A percentile compares a stretch with the other conserved stretches of the same genome.
Evolutionary conservation across 1,284 basidiomycete species (phyloP).

Genomic region (Porogramme epimiltina): DNA sequence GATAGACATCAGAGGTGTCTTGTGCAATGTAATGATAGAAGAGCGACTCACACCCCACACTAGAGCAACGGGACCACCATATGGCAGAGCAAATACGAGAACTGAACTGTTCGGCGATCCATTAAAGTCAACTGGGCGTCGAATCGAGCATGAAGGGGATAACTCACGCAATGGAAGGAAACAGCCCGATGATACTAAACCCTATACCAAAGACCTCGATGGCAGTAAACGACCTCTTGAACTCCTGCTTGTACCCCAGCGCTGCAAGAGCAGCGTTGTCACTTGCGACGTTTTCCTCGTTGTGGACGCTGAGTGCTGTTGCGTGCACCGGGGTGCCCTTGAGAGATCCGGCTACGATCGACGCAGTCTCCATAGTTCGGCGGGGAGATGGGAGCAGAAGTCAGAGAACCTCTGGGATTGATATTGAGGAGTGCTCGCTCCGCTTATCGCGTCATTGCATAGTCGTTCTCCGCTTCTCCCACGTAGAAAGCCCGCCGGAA

Average conservation of each 20-base stretch:
- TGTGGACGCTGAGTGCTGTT: too few relatives aligned
- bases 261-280: constrained; percentile 34
- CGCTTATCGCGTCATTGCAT: too few relatives aligned
- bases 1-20: neutral
- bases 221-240: constrained; percentile 44
- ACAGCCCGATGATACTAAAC: constrained; percentile 61
- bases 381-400: too few relatives aligned
- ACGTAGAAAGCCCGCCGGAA: too few relatives aligned
- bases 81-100: constrained; percentile 70
- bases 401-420: too few relatives aligned
- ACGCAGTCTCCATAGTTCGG: too few relatives aligned
- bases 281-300: neutral
- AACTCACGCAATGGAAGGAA: constrained; percentile 38
- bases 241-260: constrained; percentile 47
- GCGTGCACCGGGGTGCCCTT: too few relatives aligned
- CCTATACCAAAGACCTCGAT: constrained; percentile 55
- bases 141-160: neutral
- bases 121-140: neutral
- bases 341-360: too few relatives aligned
- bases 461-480: too few relatives aligned
- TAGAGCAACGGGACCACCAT: constrained; percentile 79
- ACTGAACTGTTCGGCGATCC: constrained; percentile 47
- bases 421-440: too few relatives aligned
- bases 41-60: constrained; percentile 61
- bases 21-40: neutral